These are phyloP conservation scores for Plasmodium ovale DNA, from an alignment of 169 alveolate genomes.

Conservation along the genomic window DNA sequence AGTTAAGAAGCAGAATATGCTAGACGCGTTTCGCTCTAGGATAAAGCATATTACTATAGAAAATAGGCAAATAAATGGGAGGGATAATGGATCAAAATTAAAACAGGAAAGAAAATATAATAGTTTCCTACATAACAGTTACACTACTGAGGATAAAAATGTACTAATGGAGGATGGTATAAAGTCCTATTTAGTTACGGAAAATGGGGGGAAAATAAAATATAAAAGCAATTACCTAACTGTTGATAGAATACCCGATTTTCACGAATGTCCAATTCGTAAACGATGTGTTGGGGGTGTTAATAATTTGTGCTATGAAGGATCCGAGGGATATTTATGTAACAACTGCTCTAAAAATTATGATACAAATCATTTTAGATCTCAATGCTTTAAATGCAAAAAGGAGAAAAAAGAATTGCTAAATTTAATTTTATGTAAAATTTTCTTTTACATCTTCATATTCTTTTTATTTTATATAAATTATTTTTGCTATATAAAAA, in stretches of 20 bases:
- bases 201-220: constrained; percentile 47
- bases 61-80: neutral
- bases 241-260: constrained; percentile 70
- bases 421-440: constrained; percentile 19
- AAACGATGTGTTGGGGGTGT: constrained; percentile 63
- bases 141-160: neutral
- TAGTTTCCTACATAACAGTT: neutral
- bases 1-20: constrained; percentile 4
- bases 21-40: constrained; percentile 10
- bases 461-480: constrained; percentile 57
- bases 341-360: constrained; percentile 71
- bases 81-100: neutral
- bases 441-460: constrained; percentile 46
- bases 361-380: constrained; percentile 41
- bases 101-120: neutral
- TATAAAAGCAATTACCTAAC: constrained; percentile 41
- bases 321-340: constrained; percentile 86
- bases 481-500: constrained; percentile 73
- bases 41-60: constrained; percentile 10
- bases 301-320: constrained; percentile 76
- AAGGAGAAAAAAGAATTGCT: constrained; percentile 34
- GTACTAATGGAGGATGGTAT: neutral
- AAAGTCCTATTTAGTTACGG: constrained; percentile 37
- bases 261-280: constrained; percentile 69
- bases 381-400: constrained; percentile 66